Conservation (phyloP, 2,329 filamentous ascomycete genomes). For the Penicillium psychrosexuale region DNA sequence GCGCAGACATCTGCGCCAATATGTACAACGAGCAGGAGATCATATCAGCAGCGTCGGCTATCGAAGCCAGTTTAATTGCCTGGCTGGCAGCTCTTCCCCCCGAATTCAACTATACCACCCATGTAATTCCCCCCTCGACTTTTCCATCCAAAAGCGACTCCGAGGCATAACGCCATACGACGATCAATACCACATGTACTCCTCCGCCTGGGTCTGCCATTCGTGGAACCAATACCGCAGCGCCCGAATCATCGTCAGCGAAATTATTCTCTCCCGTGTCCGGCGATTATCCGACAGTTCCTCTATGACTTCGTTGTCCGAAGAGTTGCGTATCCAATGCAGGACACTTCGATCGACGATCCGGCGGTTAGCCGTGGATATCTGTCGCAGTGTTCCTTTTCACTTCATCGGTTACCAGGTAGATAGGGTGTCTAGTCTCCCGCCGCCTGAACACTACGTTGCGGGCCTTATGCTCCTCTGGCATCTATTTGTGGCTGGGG, state of each 20-base stretch:
- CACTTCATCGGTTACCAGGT: conserved; percentile 29
- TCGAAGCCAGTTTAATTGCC: conserved; percentile 36
- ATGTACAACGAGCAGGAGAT: conserved; percentile 29
- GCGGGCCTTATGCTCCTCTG: conserved; percentile 38
- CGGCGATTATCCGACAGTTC: conserved; percentile 24
- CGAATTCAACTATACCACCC: conserved; percentile 28
- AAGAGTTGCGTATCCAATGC: conserved; percentile 32
- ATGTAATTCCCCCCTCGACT: conserved; percentile 24
- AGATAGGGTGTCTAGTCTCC: conserved; percentile 10
- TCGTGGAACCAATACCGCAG: conserved; percentile 61
- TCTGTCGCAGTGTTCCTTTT: conserved; percentile 39
- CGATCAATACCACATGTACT: conserved; percentile 55
- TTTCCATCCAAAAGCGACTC: conserved; percentile 37
- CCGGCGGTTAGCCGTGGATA: conserved; percentile 33
- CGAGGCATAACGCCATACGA: conserved; percentile 41
- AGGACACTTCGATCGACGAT: conserved; percentile 28
- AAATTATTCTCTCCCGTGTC: conserved; percentile 44
- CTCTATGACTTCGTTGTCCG: conserved; percentile 21
- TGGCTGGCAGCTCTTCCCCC: conserved; percentile 31
- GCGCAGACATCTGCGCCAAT: conserved; percentile 32
- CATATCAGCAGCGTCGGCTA: conserved; percentile 29
- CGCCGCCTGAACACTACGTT: conserved; percentile 28
- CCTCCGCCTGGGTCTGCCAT: conserved; percentile 53
- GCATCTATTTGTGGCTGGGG: conserved; percentile 38
- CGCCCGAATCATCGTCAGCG: conserved; percentile 54